phyloP scores from a whole-genome alignment of 164 flowering plant species.

The Magnolia kwangsiensis region DNA sequence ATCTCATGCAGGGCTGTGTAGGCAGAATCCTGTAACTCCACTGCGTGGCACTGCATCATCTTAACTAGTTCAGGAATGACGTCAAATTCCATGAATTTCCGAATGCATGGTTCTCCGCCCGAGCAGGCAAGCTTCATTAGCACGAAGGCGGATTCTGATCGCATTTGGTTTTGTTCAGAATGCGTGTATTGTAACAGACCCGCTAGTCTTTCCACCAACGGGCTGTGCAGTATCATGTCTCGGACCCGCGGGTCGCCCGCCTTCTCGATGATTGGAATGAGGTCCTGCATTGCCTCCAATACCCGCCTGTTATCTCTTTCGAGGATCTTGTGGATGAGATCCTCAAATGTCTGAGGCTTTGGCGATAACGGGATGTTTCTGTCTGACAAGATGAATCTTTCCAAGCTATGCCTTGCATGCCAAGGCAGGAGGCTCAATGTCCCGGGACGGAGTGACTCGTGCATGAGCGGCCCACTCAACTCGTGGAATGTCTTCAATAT shows the following conservation, averaged over 20 bases:
- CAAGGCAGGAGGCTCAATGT: slow-evolving; percentile 40
- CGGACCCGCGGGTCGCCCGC: slow-evolving; percentile 32
- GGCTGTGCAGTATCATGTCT: slow-evolving; percentile 40
- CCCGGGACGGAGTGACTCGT: slow-evolving; percentile 27
- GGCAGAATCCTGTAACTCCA: slow-evolving; percentile 46
- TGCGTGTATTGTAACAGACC: slow-evolving; percentile 25
- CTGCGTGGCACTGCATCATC: slow-evolving; percentile 39
- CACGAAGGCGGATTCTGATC: slow-evolving; percentile 39
- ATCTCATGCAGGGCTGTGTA: slow-evolving; percentile 44
- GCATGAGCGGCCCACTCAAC: slow-evolving; percentile 24
- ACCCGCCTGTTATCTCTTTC: slow-evolving; percentile 25
- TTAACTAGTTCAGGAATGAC: slow-evolving; percentile 36
- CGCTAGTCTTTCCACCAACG: slow-evolving; percentile 30
- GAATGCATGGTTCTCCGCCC: slow-evolving; percentile 42
- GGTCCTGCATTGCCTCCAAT: slow-evolving; percentile 42
- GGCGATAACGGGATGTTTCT: slow-evolving; percentile 20
- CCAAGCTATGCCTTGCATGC: slow-evolving; percentile 43
- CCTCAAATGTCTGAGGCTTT: slow-evolving; percentile 35
- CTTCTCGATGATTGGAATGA: slow-evolving; percentile 39
- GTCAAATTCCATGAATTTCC: slow-evolving; percentile 32
- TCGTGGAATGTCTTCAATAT: slow-evolving; percentile 40
- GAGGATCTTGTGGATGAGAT: slow-evolving; percentile 30
- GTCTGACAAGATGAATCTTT: slow-evolving; percentile 30
- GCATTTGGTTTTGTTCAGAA: slow-evolving; percentile 22
- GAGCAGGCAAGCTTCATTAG: slow-evolving; percentile 43